These are phyloP conservation scores for Tranzscheliella williamsii DNA, from an alignment of 1,284 basidiomycete genomes.

Conservation along the genomic window DNA sequence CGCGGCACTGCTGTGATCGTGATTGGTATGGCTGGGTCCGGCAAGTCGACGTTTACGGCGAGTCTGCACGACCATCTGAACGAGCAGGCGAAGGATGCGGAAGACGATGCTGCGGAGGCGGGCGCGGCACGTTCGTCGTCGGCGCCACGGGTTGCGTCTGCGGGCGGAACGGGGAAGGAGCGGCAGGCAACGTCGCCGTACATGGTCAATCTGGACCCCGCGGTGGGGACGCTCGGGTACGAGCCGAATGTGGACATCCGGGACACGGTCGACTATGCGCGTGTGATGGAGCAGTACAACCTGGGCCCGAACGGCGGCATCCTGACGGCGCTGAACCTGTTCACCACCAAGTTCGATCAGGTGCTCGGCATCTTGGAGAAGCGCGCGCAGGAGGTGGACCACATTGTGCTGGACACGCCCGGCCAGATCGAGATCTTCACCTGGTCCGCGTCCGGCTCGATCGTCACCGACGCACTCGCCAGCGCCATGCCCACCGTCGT, in stretches of 20 bases:
- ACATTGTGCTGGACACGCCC: conserved; percentile 94
- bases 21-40: conserved; percentile 85
- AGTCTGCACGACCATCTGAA: conserved; percentile 41
- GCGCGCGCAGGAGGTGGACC: conserved; percentile 77
- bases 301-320: conserved; percentile 98
- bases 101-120: not conserved
- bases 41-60: conserved; percentile 93
- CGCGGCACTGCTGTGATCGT: conserved; percentile 58
- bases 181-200: conserved; percentile 76
- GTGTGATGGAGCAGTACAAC: conserved; percentile 99
- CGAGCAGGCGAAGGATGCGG: conserved; percentile 6
- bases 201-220: conserved; percentile 96
- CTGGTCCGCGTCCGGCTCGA: conserved; percentile 97
- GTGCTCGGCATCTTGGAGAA: conserved; percentile 91
- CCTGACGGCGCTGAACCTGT: conserved; percentile 92
- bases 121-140: conserved; percentile 71
- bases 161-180: too few species aligned
- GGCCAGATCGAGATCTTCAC: conserved; percentile 99
- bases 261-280: conserved; percentile 94
- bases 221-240: conserved; percentile 85
- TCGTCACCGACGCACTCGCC: conserved; percentile 97
- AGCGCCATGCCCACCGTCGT: conserved; percentile 89
- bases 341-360: conserved; percentile 99
- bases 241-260: conserved; percentile 97
- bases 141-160: conserved; percentile 65